Percentiles rank a stretch among this genome's conserved stretches.
phyloP scores from a whole-genome alignment of 2,329 filamentous ascomycete genomes.

The Sarocladium kiliense region DNA sequence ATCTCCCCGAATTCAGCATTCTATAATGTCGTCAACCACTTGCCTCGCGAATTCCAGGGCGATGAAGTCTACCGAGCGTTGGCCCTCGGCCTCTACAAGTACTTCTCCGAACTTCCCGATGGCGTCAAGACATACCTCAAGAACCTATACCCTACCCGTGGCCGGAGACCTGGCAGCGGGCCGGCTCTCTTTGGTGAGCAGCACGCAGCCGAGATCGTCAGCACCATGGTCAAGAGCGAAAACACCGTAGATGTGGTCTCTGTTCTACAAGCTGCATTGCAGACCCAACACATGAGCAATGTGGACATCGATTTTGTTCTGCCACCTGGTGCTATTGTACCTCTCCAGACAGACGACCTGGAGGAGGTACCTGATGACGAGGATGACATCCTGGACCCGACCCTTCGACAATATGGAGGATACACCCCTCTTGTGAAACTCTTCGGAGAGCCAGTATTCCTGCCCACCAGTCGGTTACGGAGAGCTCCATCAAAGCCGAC shows the following conservation, averaged over 20 bases:
- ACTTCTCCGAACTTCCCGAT: conserved; percentile 82
- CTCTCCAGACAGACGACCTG: conserved; percentile 53
- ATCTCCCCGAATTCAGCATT: conserved; percentile 89
- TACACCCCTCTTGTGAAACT: conserved; percentile 73
- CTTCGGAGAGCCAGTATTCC: conserved; percentile 78
- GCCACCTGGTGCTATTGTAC: conserved; percentile 70
- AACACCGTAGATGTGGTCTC: conserved; percentile 67
- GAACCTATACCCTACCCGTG: conserved; percentile 49
- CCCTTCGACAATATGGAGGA: conserved; percentile 64
- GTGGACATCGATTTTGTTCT: conserved; percentile 84
- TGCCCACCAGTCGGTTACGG: conserved; percentile 79
- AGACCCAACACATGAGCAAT: conserved; percentile 77
- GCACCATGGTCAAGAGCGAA: conserved; percentile 77
- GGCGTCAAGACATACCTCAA: conserved; percentile 68
- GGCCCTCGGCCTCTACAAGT: conserved; percentile 89
- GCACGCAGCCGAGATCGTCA: conserved; percentile 87
- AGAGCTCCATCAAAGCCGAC: conserved; percentile 84
- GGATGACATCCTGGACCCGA: conserved; percentile 61
- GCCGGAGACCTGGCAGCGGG: conserved; percentile 56
- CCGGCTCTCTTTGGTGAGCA: conserved; percentile 79
- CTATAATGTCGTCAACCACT: conserved; percentile 82
- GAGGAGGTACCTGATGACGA: conserved; percentile 58
- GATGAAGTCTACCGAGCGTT: conserved; percentile 89
- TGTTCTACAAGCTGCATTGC: conserved; percentile 69
- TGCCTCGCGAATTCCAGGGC: conserved; percentile 91